These are phyloP conservation scores for Hypoxylon rubiginosum DNA, from an alignment of 2,329 filamentous ascomycete species.

Conservation along the genomic window DNA sequence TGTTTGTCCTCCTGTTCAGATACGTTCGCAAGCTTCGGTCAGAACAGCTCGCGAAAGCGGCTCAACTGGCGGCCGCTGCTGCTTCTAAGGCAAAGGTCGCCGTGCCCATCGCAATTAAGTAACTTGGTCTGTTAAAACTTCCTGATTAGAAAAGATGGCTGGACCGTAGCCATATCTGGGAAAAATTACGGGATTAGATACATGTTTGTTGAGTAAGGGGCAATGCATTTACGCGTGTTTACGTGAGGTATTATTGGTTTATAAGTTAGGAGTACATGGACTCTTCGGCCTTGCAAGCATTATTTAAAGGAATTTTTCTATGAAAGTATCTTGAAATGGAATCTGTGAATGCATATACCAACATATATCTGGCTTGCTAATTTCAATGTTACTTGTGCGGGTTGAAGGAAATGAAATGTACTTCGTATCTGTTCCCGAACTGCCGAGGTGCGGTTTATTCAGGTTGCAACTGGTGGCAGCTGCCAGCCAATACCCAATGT, in stretches of 20 bases:
- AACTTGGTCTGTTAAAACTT: slow-evolving; percentile 19
- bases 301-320: neutral
- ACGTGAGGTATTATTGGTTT: slow-evolving; percentile 13
- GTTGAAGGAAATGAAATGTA: neutral
- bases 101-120: slow-evolving; percentile 58
- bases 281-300: slow-evolving; percentile 3
- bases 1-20: slow-evolving; percentile 88
- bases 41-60: slow-evolving; percentile 76
- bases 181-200: slow-evolving; percentile 15
- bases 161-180: neutral
- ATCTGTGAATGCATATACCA: neutral
- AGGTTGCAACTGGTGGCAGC: neutral
- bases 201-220: slow-evolving; percentile 16
- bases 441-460: neutral
- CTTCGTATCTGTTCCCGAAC: neutral
- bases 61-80: slow-evolving; percentile 67
- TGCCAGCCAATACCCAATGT: neutral
- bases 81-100: slow-evolving; percentile 65
- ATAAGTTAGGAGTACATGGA: slow-evolving; percentile 29
- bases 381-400: neutral
- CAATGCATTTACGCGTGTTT: slow-evolving; percentile 26
- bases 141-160: slow-evolving; percentile 2
- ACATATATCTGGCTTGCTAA: neutral
- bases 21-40: slow-evolving; percentile 80
- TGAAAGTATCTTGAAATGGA: neutral